These are phyloP conservation scores for Tulasnella sp. DNA, from an alignment of 768 basidiomycete genomes.

Conservation along the genomic window DNA sequence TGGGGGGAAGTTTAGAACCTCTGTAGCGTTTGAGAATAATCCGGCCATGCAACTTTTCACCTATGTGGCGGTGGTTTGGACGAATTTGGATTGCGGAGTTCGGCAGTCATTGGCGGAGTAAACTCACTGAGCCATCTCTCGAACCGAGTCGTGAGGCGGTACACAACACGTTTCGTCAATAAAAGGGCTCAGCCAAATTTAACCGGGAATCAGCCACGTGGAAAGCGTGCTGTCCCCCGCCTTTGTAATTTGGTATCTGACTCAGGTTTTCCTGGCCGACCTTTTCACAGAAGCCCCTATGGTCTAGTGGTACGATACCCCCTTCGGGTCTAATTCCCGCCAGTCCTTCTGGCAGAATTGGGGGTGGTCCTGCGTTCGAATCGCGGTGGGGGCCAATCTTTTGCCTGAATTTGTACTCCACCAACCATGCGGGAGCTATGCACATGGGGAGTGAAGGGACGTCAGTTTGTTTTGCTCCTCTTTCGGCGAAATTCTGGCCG, in stretches of 20 bases:
- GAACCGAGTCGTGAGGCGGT: neutral
- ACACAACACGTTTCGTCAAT: neutral
- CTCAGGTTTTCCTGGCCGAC: neutral
- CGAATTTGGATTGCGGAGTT: neutral
- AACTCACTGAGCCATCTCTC: neutral
- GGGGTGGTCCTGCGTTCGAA: conserved; percentile 26
- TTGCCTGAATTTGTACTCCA: neutral
- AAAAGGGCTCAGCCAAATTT: neutral
- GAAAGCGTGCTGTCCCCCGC: neutral
- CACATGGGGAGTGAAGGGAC: neutral
- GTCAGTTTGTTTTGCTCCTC: neutral
- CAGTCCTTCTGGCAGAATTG: neutral
- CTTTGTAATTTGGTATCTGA: neutral
- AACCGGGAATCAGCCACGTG: neutral
- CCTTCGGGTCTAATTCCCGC: conserved; percentile 17
- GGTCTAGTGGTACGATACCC: conserved; percentile 27
- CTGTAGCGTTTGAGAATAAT: neutral
- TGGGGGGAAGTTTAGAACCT: conserved; percentile 7
- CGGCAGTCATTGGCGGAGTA: neutral
- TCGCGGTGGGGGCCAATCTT: conserved; percentile 23
- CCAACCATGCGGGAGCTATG: neutral
- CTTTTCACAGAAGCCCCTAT: conserved; percentile 5
- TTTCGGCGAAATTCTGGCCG: neutral
- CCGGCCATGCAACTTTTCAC: neutral
- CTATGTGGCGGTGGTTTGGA: neutral